Conservation (phyloP, 805 yeast genomes). For the Candida yuanshanica region DNA sequence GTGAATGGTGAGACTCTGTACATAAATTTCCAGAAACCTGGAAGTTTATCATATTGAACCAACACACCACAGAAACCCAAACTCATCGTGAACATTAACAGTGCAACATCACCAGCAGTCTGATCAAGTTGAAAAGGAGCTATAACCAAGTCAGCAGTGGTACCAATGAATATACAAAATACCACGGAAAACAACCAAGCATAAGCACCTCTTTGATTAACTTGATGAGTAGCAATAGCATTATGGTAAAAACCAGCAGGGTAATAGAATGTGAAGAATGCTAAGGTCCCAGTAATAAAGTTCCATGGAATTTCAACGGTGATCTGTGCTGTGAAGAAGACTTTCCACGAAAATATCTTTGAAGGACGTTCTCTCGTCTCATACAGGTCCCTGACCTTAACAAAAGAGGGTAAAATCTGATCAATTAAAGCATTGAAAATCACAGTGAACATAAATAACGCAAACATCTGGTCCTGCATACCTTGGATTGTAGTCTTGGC, state of each 20-base stretch:
- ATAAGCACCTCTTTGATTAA: slow-evolving; percentile 46
- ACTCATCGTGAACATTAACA: slow-evolving; percentile 51
- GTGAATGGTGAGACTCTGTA: slow-evolving; percentile 67
- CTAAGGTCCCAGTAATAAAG: slow-evolving; percentile 51
- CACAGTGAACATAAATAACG: slow-evolving; percentile 63
- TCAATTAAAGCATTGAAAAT: slow-evolving; percentile 51
- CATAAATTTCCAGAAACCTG: slow-evolving; percentile 76
- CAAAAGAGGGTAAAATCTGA: slow-evolving; percentile 59
- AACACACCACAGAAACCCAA: slow-evolving; percentile 75
- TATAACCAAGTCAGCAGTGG: slow-evolving; percentile 51
- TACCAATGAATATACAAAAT: slow-evolving; percentile 43
- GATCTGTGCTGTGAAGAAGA: slow-evolving; percentile 57
- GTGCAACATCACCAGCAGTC: slow-evolving; percentile 57
- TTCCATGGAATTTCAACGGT: slow-evolving; percentile 66
- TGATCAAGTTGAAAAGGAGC: slow-evolving; percentile 55
- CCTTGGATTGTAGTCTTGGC: slow-evolving; percentile 61
- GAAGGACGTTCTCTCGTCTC: slow-evolving; percentile 74
- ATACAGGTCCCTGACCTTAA: slow-evolving; percentile 56
- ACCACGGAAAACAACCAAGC: slow-evolving; percentile 39
- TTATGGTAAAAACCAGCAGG: slow-evolving; percentile 57
- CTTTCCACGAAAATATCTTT: slow-evolving; percentile 61
- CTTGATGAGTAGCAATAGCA: slow-evolving; percentile 37
- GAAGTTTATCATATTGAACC: slow-evolving; percentile 46
- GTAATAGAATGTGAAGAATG: slow-evolving; percentile 61
- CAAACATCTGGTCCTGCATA: slow-evolving; percentile 77